phyloP scores from a whole-genome alignment of 352 stramenopile species.

The Aphanomyces invadans region DNA sequence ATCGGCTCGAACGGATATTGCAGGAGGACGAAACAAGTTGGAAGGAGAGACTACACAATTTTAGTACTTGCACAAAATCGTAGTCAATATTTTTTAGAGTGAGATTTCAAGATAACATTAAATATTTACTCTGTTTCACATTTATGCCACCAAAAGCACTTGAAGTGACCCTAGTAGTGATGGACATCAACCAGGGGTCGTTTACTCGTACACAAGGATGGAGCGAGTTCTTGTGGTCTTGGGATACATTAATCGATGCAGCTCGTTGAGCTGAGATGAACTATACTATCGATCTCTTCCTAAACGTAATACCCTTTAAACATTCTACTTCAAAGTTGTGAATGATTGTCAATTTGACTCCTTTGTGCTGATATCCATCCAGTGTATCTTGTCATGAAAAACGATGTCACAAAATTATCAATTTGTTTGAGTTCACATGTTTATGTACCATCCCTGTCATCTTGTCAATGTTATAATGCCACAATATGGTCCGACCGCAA shows the following conservation, averaged over 20 bases:
- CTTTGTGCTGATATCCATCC: not conserved
- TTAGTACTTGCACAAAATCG: no score
- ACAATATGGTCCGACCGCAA: not conserved
- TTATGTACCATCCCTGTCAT: no score
- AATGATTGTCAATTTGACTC: not conserved
- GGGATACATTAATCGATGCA: not conserved
- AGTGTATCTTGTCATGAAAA: not conserved
- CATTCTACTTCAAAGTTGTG: not conserved
- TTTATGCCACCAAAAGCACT: not conserved
- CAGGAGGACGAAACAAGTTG: no score
- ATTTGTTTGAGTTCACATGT: not conserved
- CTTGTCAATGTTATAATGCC: not conserved
- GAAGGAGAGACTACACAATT: no score
- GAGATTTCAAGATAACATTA: no score
- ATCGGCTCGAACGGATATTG: no score
- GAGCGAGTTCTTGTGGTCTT: not conserved
- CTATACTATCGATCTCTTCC: not conserved
- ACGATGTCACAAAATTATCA: not conserved
- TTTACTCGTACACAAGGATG: not conserved
- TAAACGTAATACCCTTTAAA: not conserved
- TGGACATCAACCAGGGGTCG: not conserved
- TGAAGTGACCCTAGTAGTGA: not conserved
- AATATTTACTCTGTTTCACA: no score
- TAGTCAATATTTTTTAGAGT: no score
- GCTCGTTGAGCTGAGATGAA: not conserved